phyloP scores from a whole-genome alignment of 2,329 filamentous ascomycete genomes.

The Cadophora luteo-olivacea region DNA sequence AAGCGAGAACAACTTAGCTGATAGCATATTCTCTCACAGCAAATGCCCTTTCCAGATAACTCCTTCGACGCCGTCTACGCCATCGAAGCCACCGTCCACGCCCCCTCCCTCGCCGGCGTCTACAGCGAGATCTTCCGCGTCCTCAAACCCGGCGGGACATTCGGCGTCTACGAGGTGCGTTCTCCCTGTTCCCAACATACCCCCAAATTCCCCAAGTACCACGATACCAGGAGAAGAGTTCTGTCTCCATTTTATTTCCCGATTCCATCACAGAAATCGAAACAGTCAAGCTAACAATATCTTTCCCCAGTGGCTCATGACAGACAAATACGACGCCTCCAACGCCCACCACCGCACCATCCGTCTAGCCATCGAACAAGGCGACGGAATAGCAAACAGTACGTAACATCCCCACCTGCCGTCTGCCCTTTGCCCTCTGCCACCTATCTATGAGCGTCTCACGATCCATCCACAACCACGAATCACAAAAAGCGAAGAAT shows the following conservation, averaged over 20 bases:
- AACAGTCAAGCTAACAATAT: background rate
- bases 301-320: slow-evolving; percentile 82
- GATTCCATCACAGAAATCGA: background rate
- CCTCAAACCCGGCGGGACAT: slow-evolving; percentile 92
- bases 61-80: slow-evolving; percentile 94
- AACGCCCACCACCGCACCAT: slow-evolving; percentile 88
- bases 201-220: background rate
- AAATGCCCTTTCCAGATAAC: slow-evolving; percentile 95
- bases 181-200: too few relatives aligned
- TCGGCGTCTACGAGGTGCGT: slow-evolving; percentile 84
- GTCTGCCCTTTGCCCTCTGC: too few relatives aligned
- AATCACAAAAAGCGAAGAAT: too few relatives aligned
- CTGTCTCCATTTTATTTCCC: background rate
- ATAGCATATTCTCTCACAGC: too few relatives aligned
- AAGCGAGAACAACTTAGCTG: background rate
- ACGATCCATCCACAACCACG: too few relatives aligned
- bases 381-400: slow-evolving; percentile 97
- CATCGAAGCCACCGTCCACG: slow-evolving; percentile 96
- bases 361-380: slow-evolving; percentile 92
- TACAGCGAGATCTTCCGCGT: slow-evolving; percentile 96
- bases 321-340: slow-evolving; percentile 88
- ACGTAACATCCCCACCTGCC: too few relatives aligned
- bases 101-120: slow-evolving; percentile 86
- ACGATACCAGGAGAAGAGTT: too few relatives aligned
- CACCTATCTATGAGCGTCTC: too few relatives aligned